Evolutionary conservation across 352 stramenopile species (phyloP).

Genomic region (Pythium monospermum): DNA sequence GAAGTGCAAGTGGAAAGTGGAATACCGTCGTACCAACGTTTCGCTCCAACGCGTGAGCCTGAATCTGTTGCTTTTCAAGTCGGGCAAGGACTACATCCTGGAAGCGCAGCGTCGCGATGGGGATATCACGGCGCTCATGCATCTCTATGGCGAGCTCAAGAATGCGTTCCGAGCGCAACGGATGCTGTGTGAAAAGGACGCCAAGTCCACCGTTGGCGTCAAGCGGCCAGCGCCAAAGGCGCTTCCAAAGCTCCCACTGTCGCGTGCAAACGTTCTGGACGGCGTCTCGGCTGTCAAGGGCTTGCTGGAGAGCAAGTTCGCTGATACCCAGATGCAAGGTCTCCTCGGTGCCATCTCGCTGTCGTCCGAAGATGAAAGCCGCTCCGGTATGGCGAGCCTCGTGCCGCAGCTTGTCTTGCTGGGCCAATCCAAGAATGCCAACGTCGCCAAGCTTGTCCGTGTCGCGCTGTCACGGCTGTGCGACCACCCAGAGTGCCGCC

Average conservation of each 20-base stretch:
- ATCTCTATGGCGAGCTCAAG: constrained; percentile 74
- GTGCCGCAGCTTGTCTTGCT: constrained; percentile 66
- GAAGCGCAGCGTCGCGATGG: constrained; percentile 71
- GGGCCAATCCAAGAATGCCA: constrained; percentile 54
- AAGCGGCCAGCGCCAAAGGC: constrained; percentile 70
- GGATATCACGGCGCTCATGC: constrained; percentile 79
- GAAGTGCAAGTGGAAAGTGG: constrained; percentile 89
- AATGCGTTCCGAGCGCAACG: constrained; percentile 69
- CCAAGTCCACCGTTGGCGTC: constrained; percentile 30
- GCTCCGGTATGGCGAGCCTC: constrained; percentile 55
- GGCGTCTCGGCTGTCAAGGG: constrained; percentile 59
- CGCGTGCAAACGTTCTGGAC: constrained; percentile 43
- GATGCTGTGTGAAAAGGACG: constrained; percentile 57
- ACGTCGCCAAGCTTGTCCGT: constrained; percentile 58
- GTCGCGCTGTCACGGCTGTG: constrained; percentile 74
- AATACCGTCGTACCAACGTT: constrained; percentile 47
- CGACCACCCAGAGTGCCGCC: constrained; percentile 78
- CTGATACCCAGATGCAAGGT: constrained; percentile 76
- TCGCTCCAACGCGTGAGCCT: constrained; percentile 58
- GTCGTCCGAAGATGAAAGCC: constrained; percentile 49
- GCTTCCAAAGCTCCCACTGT: constrained; percentile 41
- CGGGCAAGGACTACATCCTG: constrained; percentile 66
- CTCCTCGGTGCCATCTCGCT: constrained; percentile 78
- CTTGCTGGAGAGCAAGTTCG: constrained; percentile 72
- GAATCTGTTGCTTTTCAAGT: constrained; percentile 80